Conservation (phyloP, 1,284 basidiomycete species). For the Pseudozyma pruni region DNA sequence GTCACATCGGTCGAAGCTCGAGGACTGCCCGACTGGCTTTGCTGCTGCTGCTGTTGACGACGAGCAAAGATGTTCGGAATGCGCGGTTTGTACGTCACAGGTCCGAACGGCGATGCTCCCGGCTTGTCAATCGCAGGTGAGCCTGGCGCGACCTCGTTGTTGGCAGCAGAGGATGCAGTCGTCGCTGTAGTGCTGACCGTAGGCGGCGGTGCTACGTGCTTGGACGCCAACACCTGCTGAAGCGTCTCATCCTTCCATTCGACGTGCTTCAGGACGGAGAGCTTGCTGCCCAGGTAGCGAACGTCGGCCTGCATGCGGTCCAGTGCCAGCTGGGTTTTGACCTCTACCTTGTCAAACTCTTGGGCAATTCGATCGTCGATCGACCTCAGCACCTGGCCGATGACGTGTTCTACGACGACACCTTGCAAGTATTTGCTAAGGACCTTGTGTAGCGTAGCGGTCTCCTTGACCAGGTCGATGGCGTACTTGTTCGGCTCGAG, state of each 20-base stretch:
- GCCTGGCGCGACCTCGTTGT: constrained; percentile 24
- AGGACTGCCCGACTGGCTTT: constrained; percentile 27
- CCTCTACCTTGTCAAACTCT: constrained; percentile 53
- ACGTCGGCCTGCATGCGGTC: constrained; percentile 48
- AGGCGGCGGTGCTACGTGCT: constrained; percentile 20
- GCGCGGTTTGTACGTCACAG: constrained; percentile 42
- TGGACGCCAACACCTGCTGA: constrained; percentile 34
- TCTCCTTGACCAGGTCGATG: constrained; percentile 91
- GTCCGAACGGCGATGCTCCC: constrained; percentile 26
- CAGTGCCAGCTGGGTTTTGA: constrained; percentile 37
- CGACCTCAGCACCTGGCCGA: constrained; percentile 53
- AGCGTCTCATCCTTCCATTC: constrained; percentile 56
- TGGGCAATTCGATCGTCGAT: constrained; percentile 56
- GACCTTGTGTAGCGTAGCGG: constrained; percentile 94
- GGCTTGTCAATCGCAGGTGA: constrained; percentile 36
- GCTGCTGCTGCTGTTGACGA: constrained; percentile 44
- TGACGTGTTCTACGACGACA: constrained; percentile 53
- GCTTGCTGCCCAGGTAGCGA: constrained; percentile 51
- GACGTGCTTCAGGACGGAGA: constrained; percentile 50
- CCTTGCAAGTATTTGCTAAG: constrained; percentile 83
- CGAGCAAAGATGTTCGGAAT: constrained; percentile 49
- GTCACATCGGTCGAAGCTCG: constrained; percentile 29
- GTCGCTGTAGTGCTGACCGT: constrained; percentile 21
- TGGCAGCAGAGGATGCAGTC: constrained; percentile 26
- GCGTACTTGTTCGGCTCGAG: constrained; percentile 79